Conservation (phyloP, 768 basidiomycete species). For the Mrakia gelida region DNA sequence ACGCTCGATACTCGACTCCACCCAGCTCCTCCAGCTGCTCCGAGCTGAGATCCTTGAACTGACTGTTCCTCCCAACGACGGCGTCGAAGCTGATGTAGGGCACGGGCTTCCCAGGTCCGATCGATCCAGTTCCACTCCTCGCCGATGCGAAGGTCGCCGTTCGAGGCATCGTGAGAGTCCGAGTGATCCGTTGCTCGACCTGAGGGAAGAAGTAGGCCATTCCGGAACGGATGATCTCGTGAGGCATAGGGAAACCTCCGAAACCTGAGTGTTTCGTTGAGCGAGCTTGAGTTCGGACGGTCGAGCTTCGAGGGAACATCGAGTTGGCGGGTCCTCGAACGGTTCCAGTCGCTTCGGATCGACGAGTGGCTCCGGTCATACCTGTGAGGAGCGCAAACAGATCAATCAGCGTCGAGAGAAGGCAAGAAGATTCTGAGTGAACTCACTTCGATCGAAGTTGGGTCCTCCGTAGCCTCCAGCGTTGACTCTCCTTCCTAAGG, state of each 20-base stretch:
- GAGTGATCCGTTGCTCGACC: conserved; percentile 55
- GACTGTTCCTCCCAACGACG: conserved; percentile 71
- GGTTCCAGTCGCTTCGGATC: conserved; percentile 22
- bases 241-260: conserved; percentile 46
- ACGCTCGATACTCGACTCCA: conserved; percentile 84
- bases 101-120: conserved; percentile 51
- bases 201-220: conserved; percentile 62
- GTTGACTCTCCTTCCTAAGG: background rate
- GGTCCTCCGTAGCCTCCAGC: conserved; percentile 18
- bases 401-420: background rate
- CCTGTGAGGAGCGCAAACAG: background rate
- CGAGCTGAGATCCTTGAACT: conserved; percentile 56
- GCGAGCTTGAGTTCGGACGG: conserved; percentile 36
- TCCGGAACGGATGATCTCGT: conserved; percentile 48
- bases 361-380: conserved; percentile 8
- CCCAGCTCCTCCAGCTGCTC: conserved; percentile 89
- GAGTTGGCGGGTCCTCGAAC: conserved; percentile 16
- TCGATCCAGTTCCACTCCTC: conserved; percentile 27
- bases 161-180: conserved; percentile 70
- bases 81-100: conserved; percentile 84
- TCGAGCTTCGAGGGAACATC: conserved; percentile 40
- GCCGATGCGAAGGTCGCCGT: conserved; percentile 52
- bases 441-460: conserved; percentile 29
- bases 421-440: background rate
- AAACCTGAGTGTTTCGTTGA: conserved; percentile 40